Evolutionary conservation across 2,329 filamentous ascomycete genomes (phyloP), one percentile per base, ranked within the genome.

Genomic region (Sphaerulina musiva): DNA sequence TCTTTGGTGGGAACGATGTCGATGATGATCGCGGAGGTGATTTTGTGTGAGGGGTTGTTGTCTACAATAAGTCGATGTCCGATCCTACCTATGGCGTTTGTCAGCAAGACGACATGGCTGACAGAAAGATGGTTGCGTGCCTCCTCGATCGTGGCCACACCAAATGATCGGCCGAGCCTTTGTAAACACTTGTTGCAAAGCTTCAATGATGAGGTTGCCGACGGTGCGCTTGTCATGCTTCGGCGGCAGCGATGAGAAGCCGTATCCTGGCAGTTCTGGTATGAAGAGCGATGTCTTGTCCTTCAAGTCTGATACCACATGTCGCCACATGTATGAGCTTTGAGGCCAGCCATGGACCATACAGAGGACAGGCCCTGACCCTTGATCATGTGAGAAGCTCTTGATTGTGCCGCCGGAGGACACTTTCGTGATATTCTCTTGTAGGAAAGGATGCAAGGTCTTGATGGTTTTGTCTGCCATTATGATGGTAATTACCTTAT

Each of bases 61-160:
- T 75, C 71, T 34, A 78, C 75, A 31, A 75, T 68, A 36, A 79
- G 67, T 20, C 76, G 74, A 62, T 79, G 77, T 49, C 69, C 71
- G 57, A 79, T 70, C 7, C 77, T 72, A 20, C 20, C 20, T 20
- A 20, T 20, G 20, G 20, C 20, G 20, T 20, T 20, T 20, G 20
- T 20, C 20, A 20, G 20, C 20, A 20, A 20, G 20, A 20, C 2
- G 20, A 20, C 20, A 20, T 20, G 20, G 20, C 20, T 20, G 20
- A 20, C 20, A 20, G 20, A 20, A 4, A 20, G 20, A 20, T 20
- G 20, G 20, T 20, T 20, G 20, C 20, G 3, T 20, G 3, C 48
- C 77, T 41, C 77, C 77, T 32, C 76, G 74, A 60, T 79, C 76
- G 61, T 80, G 76, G 17, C 76, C 76, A 39, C 70, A 71, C 51